Evolutionary conservation across 768 basidiomycete genomes (phyloP).

Genomic region (Leucogyrophana mollusca): DNA sequence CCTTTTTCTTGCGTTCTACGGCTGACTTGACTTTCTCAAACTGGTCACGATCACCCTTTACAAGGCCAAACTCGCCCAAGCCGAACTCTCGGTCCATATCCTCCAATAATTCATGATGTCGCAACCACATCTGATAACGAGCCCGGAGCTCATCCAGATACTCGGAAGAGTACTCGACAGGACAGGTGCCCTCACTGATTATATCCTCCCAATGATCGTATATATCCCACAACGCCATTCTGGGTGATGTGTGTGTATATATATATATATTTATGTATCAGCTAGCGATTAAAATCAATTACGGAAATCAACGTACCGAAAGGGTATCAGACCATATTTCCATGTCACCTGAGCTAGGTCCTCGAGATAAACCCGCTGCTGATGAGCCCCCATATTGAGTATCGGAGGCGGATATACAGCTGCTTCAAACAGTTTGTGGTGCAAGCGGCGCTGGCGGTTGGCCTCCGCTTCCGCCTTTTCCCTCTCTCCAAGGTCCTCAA

Average conservation of each 20-base stretch:
- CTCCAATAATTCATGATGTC: slow-evolving; percentile 2
- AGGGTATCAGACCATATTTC: slow-evolving; percentile 8
- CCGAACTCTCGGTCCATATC: slow-evolving; percentile 1
- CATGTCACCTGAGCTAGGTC: slow-evolving; percentile 5
- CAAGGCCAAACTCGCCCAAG: not conserved
- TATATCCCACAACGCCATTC: not conserved
- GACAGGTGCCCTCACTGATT: not conserved
- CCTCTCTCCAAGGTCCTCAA: slow-evolving; percentile 1
- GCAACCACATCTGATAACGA: not conserved
- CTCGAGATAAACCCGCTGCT: slow-evolving; percentile 5
- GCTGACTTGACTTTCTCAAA: slow-evolving; percentile 4
- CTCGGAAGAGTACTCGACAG: not conserved
- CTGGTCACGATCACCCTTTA: not conserved
- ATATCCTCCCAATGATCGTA: not conserved
- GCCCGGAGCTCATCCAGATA: not conserved
- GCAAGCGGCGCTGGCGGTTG: slow-evolving; percentile 1
- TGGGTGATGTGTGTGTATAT: not conserved
- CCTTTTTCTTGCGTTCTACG: not conserved
- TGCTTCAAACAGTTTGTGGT: not conserved
- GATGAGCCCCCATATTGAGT: slow-evolving; percentile 3
- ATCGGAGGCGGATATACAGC: not conserved
- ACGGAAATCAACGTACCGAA: not conserved
- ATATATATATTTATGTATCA: too few relatives aligned
- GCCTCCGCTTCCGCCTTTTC: slow-evolving; percentile 1
- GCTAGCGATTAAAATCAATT: not conserved